Evolutionary conservation across 345 rosid species (phyloP), one percentile per base, ranked within the genome.

Genomic region (Combretum micranthum): DNA sequence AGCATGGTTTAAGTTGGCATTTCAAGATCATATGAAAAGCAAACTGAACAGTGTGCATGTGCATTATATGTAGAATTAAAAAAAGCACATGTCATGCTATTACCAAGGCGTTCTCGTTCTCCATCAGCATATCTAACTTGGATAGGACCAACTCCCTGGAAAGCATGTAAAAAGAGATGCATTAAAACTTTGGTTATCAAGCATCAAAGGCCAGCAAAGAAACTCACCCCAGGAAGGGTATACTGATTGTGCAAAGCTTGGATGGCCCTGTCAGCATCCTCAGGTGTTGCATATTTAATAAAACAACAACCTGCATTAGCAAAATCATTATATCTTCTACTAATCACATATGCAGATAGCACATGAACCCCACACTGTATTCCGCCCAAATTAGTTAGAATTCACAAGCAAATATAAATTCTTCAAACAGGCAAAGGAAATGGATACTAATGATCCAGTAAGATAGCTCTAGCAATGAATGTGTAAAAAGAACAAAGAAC

Each of bases 121-220:
- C 99, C 99, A 66, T 93, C 99, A 68, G 99, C 99, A 69, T 87
- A 93, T 68, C 97, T 82, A 71, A 93, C 99, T 82, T 89, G 99
- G 60, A 93, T 86, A 60, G 94, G 99, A 61, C 90, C 95, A 61
- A 68, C 61, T 68, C 96, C 99, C 99, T 93, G 84, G 56, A 53
- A 80, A 52, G 39, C 32, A 61, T 42, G 37, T 7, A 17, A 25
- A 17, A 25, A 45, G 58, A 54, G 44, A 9, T 23, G 57, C 49
- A 52, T 12, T 47, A 56, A 49, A 4, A 19, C 43, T 55, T 42
- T 50, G 1, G 20, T 15, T 37, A 15, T 55, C 13, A 10, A 12
- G 17, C 20, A 44, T 53, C 12, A 52, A 52, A 63, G 49, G 26
- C 44, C 55, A 52, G 43, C 46, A 52, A 56, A 14, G 43, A 52